Base-by-base conservation (phyloP, 352 stramenopile genomes). In the Globisporangium cederbergense region DNA sequence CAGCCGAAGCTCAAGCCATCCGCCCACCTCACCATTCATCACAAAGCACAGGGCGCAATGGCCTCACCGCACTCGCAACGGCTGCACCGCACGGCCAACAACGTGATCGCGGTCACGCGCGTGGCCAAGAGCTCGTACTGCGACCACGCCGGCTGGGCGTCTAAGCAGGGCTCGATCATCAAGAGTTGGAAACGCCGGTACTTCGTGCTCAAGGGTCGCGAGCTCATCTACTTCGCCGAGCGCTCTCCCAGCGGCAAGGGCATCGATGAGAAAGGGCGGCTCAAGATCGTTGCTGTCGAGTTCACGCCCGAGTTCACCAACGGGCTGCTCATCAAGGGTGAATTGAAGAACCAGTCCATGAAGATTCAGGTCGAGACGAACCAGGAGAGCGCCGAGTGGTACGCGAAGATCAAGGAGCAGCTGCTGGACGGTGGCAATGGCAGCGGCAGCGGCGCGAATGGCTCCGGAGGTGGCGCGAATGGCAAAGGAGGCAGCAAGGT, bases 171-270 rank as follows among this genome's bases (percentile, higher is more conserved):
- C 53, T 79, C 77, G 59, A 90, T 91, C 62, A 85, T 93, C 67
- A 87, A 89, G 71, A 88, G 62, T 55, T 93, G 87, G 87, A 95
- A 95, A 64, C 77, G 77, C 58, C 83, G 87, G 10, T 95, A 90
- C 64, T 94, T 95, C 61, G 85, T 93, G 51, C 76, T 95, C 40
- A 89, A 91, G 54, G 85, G 74, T 13, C 62, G 75, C 22, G 80
- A 93, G 57, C 75, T 95, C 57, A 80, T 91, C 55, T 95, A 95
- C 66, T 95, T 90, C 59, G 74, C 72, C 34, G 78, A 86, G 58
- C 73, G 79, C 40, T 90, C 80, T 3, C 80, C 80, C 2, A 88
- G 78, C 50, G 82, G 82, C 70, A 90, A 91, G 36, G 83, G 83
- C 4, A 75, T 93, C 34, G 73, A 90, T 49, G 84, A 95, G 59